Percentiles rank a stretch among this genome's conserved stretches.
Conservation (phyloP, 805 yeast genomes). For the Saturnispora halmiae region DNA sequence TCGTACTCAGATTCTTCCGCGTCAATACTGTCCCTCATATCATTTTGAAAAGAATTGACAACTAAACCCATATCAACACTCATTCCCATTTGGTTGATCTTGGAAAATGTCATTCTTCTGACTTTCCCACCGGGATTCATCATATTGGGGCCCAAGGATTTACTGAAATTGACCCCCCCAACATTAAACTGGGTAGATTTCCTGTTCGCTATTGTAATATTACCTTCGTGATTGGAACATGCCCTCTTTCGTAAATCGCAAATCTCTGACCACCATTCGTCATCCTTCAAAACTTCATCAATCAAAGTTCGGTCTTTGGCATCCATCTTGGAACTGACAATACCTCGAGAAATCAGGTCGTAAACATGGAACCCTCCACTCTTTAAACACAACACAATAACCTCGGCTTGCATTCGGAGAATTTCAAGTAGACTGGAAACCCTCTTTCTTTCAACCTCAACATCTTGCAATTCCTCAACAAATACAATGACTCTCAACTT, state of each 20-base stretch:
- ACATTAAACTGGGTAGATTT: too few species aligned
- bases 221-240: neutral
- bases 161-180: neutral
- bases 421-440: conserved; percentile 56
- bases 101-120: conserved; percentile 6
- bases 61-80: conserved; percentile 13
- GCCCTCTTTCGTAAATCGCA: conserved; percentile 4
- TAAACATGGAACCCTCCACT: conserved; percentile 51
- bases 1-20: neutral
- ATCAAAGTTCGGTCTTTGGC: conserved; percentile 37
- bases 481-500: conserved; percentile 74
- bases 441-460: conserved; percentile 58
- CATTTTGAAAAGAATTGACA: conserved; percentile 10
- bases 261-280: conserved; percentile 69
- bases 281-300: conserved; percentile 42
- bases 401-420: conserved; percentile 76
- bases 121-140: neutral
- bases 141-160: neutral
- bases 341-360: conserved; percentile 70
- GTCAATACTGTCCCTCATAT: conserved; percentile 7
- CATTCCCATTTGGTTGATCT: conserved; percentile 11
- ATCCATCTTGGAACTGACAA: conserved; percentile 32
- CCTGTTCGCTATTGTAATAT: too few species aligned
- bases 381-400: conserved; percentile 63
- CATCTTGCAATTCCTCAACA: conserved; percentile 69